phyloP scores from a whole-genome alignment of 2,329 filamentous ascomycete species.

The Pestalotiopsis sp. region DNA sequence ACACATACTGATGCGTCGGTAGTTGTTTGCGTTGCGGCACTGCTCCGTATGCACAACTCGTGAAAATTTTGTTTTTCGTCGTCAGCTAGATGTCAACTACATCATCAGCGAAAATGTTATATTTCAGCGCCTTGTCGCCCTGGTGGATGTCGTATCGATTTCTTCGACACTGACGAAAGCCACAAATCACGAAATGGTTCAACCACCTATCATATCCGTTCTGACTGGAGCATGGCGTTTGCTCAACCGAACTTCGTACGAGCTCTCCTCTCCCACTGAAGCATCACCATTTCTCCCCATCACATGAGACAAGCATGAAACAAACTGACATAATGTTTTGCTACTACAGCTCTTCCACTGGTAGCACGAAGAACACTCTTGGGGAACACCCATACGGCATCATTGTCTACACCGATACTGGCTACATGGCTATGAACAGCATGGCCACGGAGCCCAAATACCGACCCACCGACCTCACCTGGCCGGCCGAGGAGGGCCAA shows the following conservation, averaged over 20 bases:
- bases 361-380: neutral
- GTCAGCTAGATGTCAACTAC: too few species aligned
- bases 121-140: too few species aligned
- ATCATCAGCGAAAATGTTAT: too few species aligned
- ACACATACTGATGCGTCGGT: too few species aligned
- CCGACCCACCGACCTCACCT: slow-evolving; percentile 26
- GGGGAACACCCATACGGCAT: slow-evolving; percentile 21
- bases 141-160: too few species aligned
- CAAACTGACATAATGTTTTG: neutral
- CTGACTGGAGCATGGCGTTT: neutral
- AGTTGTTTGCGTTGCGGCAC: too few species aligned
- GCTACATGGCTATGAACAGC: slow-evolving; percentile 31
- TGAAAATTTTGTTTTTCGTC: too few species aligned
- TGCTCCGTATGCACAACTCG: too few species aligned
- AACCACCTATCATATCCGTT: neutral
- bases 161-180: too few species aligned
- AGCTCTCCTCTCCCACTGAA: neutral
- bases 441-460: slow-evolving; percentile 27
- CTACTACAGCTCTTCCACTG: neutral
- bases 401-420: slow-evolving; percentile 26
- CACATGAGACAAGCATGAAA: too few species aligned
- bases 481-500: slow-evolving; percentile 22
- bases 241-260: neutral
- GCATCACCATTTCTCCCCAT: neutral
- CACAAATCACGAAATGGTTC: neutral